Conservation (phyloP, 257 asterid species). For the Perilla frutescens region DNA sequence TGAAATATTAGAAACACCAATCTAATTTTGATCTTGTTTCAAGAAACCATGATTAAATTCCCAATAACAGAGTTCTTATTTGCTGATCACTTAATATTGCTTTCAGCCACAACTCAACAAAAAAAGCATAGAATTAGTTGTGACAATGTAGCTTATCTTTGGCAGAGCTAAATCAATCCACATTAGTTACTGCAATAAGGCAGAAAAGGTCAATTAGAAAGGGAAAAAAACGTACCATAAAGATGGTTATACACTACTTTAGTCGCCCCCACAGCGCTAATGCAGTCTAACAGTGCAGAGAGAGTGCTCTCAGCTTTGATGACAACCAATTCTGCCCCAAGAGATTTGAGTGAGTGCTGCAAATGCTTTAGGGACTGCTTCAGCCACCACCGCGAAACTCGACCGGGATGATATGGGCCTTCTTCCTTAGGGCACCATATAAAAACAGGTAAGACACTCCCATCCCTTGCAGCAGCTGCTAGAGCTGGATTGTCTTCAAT, state of each 20-base stretch:
- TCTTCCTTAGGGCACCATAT: conserved; percentile 97
- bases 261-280: conserved; percentile 72
- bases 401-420: conserved; percentile 79
- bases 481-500: conserved; percentile 95
- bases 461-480: conserved; percentile 83
- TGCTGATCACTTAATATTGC: background rate
- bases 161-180: background rate
- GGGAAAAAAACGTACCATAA: conserved; percentile 56
- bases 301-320: conserved; percentile 77
- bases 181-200: background rate
- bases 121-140: background rate
- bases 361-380: conserved; percentile 82
- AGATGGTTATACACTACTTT: conserved; percentile 84
- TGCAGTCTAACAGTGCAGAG: conserved; percentile 69
- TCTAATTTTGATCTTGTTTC: background rate
- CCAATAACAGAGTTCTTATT: background rate
- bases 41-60: background rate
- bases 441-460: conserved; percentile 70
- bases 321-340: conserved; percentile 74
- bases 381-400: conserved; percentile 98
- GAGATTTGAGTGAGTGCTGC: conserved; percentile 74
- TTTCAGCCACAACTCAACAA: background rate
- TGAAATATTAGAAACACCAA: background rate
- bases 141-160: background rate
- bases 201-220: background rate